Base-by-base conservation (phyloP, 2,329 filamentous ascomycete genomes). In the Sarocladium strictum region DNA sequence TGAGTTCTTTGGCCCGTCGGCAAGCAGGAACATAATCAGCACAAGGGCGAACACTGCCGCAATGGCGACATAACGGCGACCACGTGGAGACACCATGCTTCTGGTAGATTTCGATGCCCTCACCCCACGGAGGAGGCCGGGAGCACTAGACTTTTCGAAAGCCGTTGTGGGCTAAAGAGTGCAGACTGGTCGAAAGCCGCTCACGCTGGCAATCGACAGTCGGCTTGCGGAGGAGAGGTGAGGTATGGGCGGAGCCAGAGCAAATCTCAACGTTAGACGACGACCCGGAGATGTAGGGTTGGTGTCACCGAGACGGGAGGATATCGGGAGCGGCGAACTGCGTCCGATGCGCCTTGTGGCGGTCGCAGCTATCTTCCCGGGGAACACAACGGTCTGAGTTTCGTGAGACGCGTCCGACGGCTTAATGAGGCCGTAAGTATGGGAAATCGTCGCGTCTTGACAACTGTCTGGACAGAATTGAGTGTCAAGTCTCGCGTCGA, bases 61-160 rank as follows among this genome's bases (percentile, higher is more conserved):
- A 14, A 59, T 37, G 50, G 52, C 27, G 27, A 40, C n/a, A 38
- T 53, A 53, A 23, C 54, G 54, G 29, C 54, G 54, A 41, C 51
- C 40, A 4, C 54, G 54, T 23, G 43, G n/a, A 24, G 37, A 33
- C 24, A 53, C 32, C 54, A 55, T 55, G 23, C 35, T 47, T 29
- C 9, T 19, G 21, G 50, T n/a, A 11, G 32, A 19, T 14, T 19
- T 32, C 7, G 14, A 33, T 12, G 47, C 47, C 47, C 11, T 51
- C 47, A 51, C 47, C 47, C 17, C 47, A 23, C 47, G 12, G 27
- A 51, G 23, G 27, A 27, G 27, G 29, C 27, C 47, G 47, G 33
- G 5, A 17, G 23, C 10, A 33, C 21, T 33, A 17, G 47, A 51
- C 29, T 35, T 51, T 51, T 35, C 29, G 47, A 35, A 51, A 32